Base-by-base conservation (phyloP, 768 basidiomycete genomes). In the Agrocybe chaxingu region DNA sequence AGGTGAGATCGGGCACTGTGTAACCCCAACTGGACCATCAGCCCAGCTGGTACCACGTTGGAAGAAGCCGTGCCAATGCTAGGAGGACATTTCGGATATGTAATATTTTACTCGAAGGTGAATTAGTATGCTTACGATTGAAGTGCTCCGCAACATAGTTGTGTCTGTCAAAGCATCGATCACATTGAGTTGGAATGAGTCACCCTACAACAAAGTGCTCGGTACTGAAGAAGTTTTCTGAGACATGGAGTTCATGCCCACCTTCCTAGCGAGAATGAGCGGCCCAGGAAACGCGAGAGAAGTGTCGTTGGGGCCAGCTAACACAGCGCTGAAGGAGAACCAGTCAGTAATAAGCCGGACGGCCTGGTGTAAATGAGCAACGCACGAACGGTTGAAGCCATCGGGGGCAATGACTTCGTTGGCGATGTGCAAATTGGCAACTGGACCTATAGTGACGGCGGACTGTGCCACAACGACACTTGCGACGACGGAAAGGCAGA, bases 11-110 rank as follows among this genome's bases (percentile, higher is more conserved):
- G 74, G 76, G 46, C 75, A 75, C 42, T 75, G 74, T 3, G 56
- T 72, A 0, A 70, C 69, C 54, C 70, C 47, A 50, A 60, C 62
- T 2, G 67, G 58, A 7, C 76, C 77, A 50, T 78, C 77, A 2
- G 67, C 71, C 60, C 65, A 71, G 43, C 54, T 66, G 2, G 67
- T 64, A 4, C 67, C 59, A n/a, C 59, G 49, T 53, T 73, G 69
- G 45, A 67, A 66, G 16, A 75, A 42, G 12, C 74, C 73, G 51
- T 74, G 71, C 73, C 72, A 75, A 53, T 74, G 73, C 80, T 81
- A 24, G 1, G 30, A 8, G 4, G 18, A 24, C 1, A 19, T 33
- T 10, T 39, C 50, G 24, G 29, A 45, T 31, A 12, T 37, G 7
- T 11, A 40, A 19, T 24, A 37, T 8, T 38, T 6, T 10, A n/a